phyloP scores from a whole-genome alignment of 192 early-diverging fungal species.

The Diversispora eburnea region DNA sequence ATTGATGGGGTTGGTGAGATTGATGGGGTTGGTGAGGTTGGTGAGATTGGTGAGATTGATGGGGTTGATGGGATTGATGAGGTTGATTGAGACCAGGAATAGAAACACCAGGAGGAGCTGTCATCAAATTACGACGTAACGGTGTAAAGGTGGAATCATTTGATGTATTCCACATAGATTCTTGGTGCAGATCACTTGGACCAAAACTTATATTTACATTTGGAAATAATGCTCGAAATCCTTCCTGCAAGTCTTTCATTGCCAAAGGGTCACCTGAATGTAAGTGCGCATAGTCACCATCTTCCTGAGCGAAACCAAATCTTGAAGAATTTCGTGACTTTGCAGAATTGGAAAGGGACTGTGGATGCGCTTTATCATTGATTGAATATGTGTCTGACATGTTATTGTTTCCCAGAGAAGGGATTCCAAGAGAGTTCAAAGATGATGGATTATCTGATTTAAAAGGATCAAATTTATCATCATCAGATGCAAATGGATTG shows the following conservation, averaged over 20 bases:
- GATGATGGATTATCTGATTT: conserved; percentile 24
- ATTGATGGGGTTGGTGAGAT: background rate
- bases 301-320: conserved; percentile 45
- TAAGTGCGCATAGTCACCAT: conserved; percentile 28
- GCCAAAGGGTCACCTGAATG: conserved; percentile 25
- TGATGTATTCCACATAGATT: conserved; percentile 25
- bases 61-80: conserved; percentile 8
- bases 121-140: conserved; percentile 22
- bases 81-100: conserved; percentile 19
- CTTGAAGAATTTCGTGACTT: conserved; percentile 44
- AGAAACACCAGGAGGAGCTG: conserved; percentile 30
- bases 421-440: conserved; percentile 15
- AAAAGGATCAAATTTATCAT: conserved; percentile 39
- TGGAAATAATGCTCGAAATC: conserved; percentile 54
- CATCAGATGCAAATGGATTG: conserved; percentile 45
- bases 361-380: conserved; percentile 7
- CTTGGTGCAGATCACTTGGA: conserved; percentile 28
- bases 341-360: background rate
- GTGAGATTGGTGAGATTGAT: background rate
- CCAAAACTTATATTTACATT: conserved; percentile 62
- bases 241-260: conserved; percentile 52
- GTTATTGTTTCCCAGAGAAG: conserved; percentile 14
- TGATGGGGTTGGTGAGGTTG: conserved; percentile 27
- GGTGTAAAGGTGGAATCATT: conserved; percentile 29
- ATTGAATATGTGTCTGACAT: conserved; percentile 27